Percentiles rank a stretch among this genome's conserved stretches.
Evolutionary conservation across 2,329 filamentous ascomycete species (phyloP).

Genomic region (Colletotrichum brevisporum): DNA sequence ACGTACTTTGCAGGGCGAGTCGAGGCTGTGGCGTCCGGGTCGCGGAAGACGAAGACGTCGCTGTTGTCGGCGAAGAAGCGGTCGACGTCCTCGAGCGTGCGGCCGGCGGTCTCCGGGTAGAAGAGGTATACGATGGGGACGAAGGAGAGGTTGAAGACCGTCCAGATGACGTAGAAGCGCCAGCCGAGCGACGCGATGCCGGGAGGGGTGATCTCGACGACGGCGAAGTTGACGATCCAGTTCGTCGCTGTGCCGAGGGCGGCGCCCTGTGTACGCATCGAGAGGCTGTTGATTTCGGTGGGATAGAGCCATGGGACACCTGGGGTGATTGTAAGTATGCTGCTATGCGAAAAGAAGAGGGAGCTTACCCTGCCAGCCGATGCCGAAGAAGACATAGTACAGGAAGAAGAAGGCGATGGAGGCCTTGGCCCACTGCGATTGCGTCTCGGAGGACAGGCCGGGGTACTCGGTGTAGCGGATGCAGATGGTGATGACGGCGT

Average conservation of each 20-base stretch:
- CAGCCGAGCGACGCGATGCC: conserved; percentile 61
- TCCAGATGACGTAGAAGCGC: conserved; percentile 68
- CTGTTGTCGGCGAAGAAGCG: conserved; percentile 47
- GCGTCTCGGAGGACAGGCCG: conserved; percentile 25
- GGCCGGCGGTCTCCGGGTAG: conserved; percentile 60
- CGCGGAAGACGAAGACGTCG: conserved; percentile 42
- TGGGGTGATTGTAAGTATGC: background rate
- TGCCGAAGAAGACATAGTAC: conserved; percentile 43
- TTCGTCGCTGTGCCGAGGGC: conserved; percentile 39
- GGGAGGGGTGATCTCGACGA: conserved; percentile 54
- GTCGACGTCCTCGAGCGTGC: conserved; percentile 44
- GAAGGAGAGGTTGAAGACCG: conserved; percentile 61
- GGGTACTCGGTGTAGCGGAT: conserved; percentile 56
- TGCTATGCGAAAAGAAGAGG: background rate
- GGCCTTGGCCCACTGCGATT: conserved; percentile 38
- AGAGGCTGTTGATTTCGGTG: conserved; percentile 52
- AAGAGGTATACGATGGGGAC: conserved; percentile 63
- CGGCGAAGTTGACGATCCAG: conserved; percentile 42
- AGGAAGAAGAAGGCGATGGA: conserved; percentile 45
- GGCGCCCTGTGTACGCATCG: conserved; percentile 49
- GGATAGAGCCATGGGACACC: conserved; percentile 49
- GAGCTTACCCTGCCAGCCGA: conserved; percentile 31
- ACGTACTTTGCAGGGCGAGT: conserved; percentile 43
- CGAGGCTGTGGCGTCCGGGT: conserved; percentile 45
- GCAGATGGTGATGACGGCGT: conserved; percentile 65